phyloP scores from a whole-genome alignment of 2,329 filamentous ascomycete species.

The Apiospora marii region DNA sequence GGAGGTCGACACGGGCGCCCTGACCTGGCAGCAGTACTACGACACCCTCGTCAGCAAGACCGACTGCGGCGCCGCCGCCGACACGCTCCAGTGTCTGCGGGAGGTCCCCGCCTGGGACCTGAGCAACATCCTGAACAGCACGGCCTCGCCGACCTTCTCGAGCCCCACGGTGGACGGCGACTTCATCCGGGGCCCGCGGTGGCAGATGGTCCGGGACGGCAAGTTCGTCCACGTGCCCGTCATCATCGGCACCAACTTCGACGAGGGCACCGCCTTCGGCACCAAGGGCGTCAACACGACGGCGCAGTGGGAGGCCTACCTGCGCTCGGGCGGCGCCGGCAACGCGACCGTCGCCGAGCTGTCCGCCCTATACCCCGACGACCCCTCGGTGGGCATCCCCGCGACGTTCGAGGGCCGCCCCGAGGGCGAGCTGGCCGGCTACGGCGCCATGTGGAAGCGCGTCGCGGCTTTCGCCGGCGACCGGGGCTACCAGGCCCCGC shows the following conservation, averaged over 20 bases:
- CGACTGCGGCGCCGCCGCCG: slow-evolving; percentile 13
- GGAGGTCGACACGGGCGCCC: not conserved
- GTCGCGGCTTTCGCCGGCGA: slow-evolving; percentile 63
- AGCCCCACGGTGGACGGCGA: slow-evolving; percentile 17
- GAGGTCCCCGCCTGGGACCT: slow-evolving; percentile 17
- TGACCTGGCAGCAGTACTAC: slow-evolving; percentile 13
- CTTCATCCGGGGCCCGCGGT: slow-evolving; percentile 16
- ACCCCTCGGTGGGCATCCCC: slow-evolving; percentile 56
- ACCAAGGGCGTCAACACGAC: slow-evolving; percentile 22
- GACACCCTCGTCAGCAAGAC: slow-evolving; percentile 8
- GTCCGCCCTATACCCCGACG: slow-evolving; percentile 57
- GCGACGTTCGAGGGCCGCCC: slow-evolving; percentile 41
- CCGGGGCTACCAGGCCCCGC: slow-evolving; percentile 59
- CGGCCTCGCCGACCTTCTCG: not conserved
- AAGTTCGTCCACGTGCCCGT: slow-evolving; percentile 18
- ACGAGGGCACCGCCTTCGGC: slow-evolving; percentile 21
- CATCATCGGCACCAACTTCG: slow-evolving; percentile 22
- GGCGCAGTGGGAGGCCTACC: slow-evolving; percentile 18
- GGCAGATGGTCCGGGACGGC: slow-evolving; percentile 23
- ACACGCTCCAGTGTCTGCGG: slow-evolving; percentile 16
- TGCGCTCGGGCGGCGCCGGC: slow-evolving; percentile 25
- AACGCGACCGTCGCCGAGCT: slow-evolving; percentile 44
- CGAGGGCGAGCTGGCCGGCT: slow-evolving; percentile 41
- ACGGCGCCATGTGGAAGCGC: slow-evolving; percentile 61
- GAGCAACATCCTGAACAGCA: slow-evolving; percentile 23